Percentiles rank a stretch among this genome's conserved stretches.
Conservation (phyloP, 768 basidiomycete species). For the Russula ochroleuca region DNA sequence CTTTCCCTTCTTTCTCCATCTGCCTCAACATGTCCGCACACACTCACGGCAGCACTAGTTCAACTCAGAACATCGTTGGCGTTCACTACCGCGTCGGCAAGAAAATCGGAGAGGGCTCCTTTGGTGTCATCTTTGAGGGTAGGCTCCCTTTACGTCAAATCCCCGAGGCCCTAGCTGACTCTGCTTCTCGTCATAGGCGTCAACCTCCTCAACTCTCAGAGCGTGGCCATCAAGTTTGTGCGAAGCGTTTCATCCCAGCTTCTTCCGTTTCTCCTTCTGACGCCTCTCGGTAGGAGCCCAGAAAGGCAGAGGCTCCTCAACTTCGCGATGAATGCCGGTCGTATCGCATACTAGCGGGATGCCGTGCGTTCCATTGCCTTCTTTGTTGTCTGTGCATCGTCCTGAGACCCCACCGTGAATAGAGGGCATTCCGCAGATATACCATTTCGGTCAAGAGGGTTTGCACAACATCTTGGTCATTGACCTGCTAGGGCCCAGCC, state of each 20-base stretch:
- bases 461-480: conserved; percentile 98
- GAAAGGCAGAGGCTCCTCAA: conserved; percentile 96
- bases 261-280: conserved; percentile 2
- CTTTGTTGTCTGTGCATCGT: conserved; percentile 19
- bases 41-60: conserved; percentile 50
- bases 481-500: conserved; percentile 91
- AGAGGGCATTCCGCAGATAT: conserved; percentile 98
- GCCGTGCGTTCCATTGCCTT: conserved; percentile 47
- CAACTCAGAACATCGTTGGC: conserved; percentile 78
- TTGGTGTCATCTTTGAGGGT: conserved; percentile 95
- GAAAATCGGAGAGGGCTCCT: conserved; percentile 99
- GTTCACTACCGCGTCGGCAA: conserved; percentile 97
- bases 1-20: conserved; percentile 20
- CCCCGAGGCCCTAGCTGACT: conserved; percentile 13
- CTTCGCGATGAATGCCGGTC: conserved; percentile 98
- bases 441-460: conserved; percentile 99
- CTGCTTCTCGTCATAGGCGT: conserved; percentile 55
- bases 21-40: conserved; percentile 33
- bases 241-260: conserved; percentile 35
- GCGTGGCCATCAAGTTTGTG: conserved; percentile 99
- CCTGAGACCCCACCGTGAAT: conserved; percentile 28
- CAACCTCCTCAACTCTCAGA: conserved; percentile 96
- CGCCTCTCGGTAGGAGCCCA: conserved; percentile 59
- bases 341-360: conserved; percentile 86
- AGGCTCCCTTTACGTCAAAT: conserved; percentile 21